Evolutionary conservation across 2,329 filamentous ascomycete genomes (phyloP), one percentile per base, ranked within the genome.

Genomic region (Huntiella bhutanensis): DNA sequence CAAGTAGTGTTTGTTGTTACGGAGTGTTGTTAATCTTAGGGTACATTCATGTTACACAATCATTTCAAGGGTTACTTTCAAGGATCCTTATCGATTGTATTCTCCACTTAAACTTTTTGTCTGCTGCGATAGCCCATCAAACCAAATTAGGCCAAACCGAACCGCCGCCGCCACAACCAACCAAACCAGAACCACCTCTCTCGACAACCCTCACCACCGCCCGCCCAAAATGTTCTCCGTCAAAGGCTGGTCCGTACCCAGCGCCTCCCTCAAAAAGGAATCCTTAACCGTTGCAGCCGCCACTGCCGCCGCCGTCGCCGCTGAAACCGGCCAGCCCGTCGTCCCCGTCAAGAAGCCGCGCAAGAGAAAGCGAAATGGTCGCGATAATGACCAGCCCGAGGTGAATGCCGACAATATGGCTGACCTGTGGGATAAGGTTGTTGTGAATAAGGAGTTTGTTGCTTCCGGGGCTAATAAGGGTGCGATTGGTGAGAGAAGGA

Each of bases 201-300:
- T 41, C n/a, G 17, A 38, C 41, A 34, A 5, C n/a, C 43, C 43
- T 3, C n/a, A 33, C 17, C 19, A 43, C 13, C 40, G 22, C 41
- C 22, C 22, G 22, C 37, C 45, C 45, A 53, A 41, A 48, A 88
- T 96, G 88, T 96, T 96, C 61, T 80, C 86, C 7, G 87, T 96
- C 28, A 82, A 83, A 56, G 91, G 91, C 54, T 95, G 88, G 87
- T 84, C 84, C 35, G 70, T 95, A 33, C 75, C 83, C 47, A 71
- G 79, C 51, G 73, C 77, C 53, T 66, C 65, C 45, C 73, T 92
- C 52, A 85, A 84, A 62, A 63, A 75, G 28, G 84, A 94, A 62
- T 71, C 66, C 51, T 50, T 53, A 8, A 47, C 45, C 12, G 48
- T 49, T 7, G 44, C 39, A 19, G 43, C 49, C 13, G 38, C 28